Percentiles rank a stretch among this genome's conserved stretches.
Evolutionary conservation across 2,329 filamentous ascomycete genomes (phyloP).

Genomic region (Ophiostoma pallidulum): DNA sequence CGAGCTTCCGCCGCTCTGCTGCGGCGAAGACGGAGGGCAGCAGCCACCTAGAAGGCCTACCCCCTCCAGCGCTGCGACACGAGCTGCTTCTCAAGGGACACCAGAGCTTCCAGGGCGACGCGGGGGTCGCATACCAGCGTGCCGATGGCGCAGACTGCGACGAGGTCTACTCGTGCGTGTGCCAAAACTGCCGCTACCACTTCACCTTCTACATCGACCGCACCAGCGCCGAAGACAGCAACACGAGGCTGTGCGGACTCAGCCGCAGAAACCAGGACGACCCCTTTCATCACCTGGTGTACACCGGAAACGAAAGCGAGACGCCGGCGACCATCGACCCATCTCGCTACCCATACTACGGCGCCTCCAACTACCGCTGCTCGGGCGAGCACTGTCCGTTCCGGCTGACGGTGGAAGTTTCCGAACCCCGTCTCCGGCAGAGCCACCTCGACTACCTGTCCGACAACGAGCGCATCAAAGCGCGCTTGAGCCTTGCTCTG

Average conservation of each 20-base stretch:
- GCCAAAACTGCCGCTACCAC: constrained; percentile 25
- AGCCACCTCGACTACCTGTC: too few relatives aligned
- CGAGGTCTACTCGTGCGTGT: constrained; percentile 23
- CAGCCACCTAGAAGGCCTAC: neutral
- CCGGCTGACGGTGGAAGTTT: constrained; percentile 37
- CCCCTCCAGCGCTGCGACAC: constrained; percentile 8
- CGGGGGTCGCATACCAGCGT: neutral
- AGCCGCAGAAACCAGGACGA: constrained; percentile 10
- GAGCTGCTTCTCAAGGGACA: constrained; percentile 18
- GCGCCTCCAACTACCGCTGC: constrained; percentile 31
- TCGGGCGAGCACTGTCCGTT: constrained; percentile 34
- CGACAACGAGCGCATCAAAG: constrained; percentile 31
- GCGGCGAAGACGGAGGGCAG: constrained; percentile 6
- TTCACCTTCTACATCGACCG: constrained; percentile 23
- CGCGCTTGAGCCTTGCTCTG: constrained; percentile 31
- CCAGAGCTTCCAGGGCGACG: constrained; percentile 13
- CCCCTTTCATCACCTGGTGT: constrained; percentile 22
- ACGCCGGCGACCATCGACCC: constrained; percentile 9
- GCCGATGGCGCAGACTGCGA: constrained; percentile 12
- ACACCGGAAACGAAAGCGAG: neutral
- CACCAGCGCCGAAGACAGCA: too few relatives aligned
- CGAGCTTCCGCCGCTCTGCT: constrained; percentile 2
- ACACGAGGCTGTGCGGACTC: constrained; percentile 11
- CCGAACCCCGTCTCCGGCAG: constrained; percentile 40
- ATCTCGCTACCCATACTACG: constrained; percentile 32